Evolutionary conservation across 129 eudicot genomes (phyloP), one percentile per base, ranked within the genome.

Genomic region (Arctium minus): DNA sequence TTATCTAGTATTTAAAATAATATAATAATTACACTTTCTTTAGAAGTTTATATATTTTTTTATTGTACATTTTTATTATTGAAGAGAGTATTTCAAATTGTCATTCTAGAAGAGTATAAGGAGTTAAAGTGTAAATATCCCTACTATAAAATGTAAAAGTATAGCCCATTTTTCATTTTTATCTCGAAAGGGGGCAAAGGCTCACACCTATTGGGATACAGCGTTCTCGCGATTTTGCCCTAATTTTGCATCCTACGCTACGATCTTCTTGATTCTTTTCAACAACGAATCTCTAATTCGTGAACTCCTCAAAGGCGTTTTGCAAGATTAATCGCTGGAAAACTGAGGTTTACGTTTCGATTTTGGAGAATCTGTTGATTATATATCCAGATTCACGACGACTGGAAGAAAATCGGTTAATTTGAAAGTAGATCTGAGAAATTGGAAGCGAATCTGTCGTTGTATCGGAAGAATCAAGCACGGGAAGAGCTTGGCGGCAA

Each of bases 381-480:
- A 56, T 40, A n/a, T 39, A 68, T 56, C 74, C 74, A 53, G 70
- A 73, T 78, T 72, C 83, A 68, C 22, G 75, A 79, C 76, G 12
- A 83, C 76, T 4, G 22, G 72, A 83, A 50, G 62, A 18, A 70
- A 77, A 40, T 8, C 27, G 77, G 10, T 4, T 30, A 15, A 83
- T 53, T 62, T 36, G 62, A 62, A 22, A 31, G 67, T 37, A 56
- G 79, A 84, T 84, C 87, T 73, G 80, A 60, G 83, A 84, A 73
- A 72, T 44, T 64, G 60, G 72, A 62, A 64, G 6, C 83, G 82
- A 77, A 9, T 70, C 64, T 9, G 17, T 70, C 32, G 33, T 42
- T 60, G 65, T 70, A 38, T 69, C 72, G 67, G 82, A 83, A 84
- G 87, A 84, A 72, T 79, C 83, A 84, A 84, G 83, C 84, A 67